A percentile compares a stretch with the other conserved stretches of the same genome.
Conservation (phyloP, 2,329 filamentous ascomycete genomes). For the Anisogramma anomala region DNA sequence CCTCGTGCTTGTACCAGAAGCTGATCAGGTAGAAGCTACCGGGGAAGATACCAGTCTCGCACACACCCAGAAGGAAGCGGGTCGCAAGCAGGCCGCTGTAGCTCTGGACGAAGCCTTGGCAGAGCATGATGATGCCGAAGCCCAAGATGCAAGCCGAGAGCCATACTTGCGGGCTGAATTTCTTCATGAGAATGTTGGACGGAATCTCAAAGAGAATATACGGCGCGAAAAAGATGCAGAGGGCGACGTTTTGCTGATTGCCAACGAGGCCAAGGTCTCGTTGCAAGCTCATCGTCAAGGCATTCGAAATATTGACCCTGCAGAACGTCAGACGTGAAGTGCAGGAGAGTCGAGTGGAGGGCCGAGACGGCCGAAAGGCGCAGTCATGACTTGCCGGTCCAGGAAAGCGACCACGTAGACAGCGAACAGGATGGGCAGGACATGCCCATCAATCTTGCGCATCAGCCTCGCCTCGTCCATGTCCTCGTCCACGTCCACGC, state of each 20-base stretch:
- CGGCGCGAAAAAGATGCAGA: conserved; percentile 70
- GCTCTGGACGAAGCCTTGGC: conserved; percentile 41
- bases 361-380: conserved; percentile 26
- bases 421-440: conserved; percentile 52
- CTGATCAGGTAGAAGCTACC: conserved; percentile 45
- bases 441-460: conserved; percentile 42
- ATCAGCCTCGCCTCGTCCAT: conserved; percentile 47
- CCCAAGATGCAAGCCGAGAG: conserved; percentile 65
- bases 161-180: conserved; percentile 60
- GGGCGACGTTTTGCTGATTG: no score
- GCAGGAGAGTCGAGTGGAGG: conserved; percentile 72
- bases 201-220: conserved; percentile 68
- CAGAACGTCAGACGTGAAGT: conserved; percentile 46
- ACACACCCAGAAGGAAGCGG: conserved; percentile 51
- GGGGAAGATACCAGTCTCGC: conserved; percentile 55
- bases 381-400: conserved; percentile 39
- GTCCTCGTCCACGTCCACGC: no score
- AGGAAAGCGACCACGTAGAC: conserved; percentile 60
- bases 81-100: conserved; percentile 36
- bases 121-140: conserved; percentile 37
- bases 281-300: conserved; percentile 54
- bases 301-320: conserved; percentile 57
- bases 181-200: conserved; percentile 70
- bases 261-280: conserved; percentile 48
- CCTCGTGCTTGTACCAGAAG: conserved; percentile 49